Evolutionary conservation across 148 eudicot genomes (phyloP), one percentile per base, ranked within the genome.

Genomic region (Arbutus unedo): DNA sequence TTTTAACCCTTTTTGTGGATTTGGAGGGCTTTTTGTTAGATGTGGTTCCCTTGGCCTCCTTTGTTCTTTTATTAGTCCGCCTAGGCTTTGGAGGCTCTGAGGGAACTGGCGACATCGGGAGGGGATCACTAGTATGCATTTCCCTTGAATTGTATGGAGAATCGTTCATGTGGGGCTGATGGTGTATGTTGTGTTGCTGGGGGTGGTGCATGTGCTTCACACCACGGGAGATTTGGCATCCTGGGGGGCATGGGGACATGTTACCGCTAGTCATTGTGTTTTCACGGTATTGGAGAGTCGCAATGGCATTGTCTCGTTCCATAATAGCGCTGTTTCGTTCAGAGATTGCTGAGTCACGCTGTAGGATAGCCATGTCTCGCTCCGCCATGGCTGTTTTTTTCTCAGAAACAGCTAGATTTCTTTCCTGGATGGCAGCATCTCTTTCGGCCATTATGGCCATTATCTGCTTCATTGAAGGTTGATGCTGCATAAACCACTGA

Each of bases 401-500:
- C 56, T 94, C 99, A 60, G 92, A 91, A 49, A 96, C 74, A 78
- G 98, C 99, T 84, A 96, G 85, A 56, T 96, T 96, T 85, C 95
- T 83, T 86, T 96, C 99, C 84, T 96, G 99, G 82, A 96, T 89
- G 6, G 99, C 99, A 59, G 93, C 98, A 81, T 96, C 99, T 83
- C 97, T 86, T 87, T 96, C 99, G 8, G 95, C 94, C 98, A 96
- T 93, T 9, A 96, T 90, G 77, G 97, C 89, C 97, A 96, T 94
- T 82, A 96, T 92, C 77, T 96, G 99, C 86, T 94, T 96, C 99
- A 96, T 96, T 68, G 99, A 94, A 41, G 99, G 97, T 76, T 92
- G 95, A 70, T 96, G 98, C 87, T 93, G 98, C 98, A 96, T 91
- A 74, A 96, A 89, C 95, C 97, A 96, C 97, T 96, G 88, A 76